phyloP scores from a whole-genome alignment of 1,139 yeast genomes.

The Yamadazyma sp. region DNA sequence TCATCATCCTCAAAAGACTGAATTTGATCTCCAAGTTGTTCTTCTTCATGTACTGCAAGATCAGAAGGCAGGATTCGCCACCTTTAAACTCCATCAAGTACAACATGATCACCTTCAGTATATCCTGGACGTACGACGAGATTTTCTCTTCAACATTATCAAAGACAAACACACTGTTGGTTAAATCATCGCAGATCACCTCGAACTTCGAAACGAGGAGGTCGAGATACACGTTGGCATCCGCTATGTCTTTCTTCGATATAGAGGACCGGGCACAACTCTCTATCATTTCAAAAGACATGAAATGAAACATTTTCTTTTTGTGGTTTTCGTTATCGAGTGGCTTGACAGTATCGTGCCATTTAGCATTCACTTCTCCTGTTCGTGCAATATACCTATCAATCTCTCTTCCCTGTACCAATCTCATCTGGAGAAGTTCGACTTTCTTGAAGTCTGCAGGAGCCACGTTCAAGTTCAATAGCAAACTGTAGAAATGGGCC shows the following conservation, averaged over 20 bases:
- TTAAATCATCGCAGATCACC: constrained; percentile 18
- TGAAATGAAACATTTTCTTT: constrained; percentile 31
- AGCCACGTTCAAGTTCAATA: constrained; percentile 36
- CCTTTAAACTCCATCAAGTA: constrained; percentile 43
- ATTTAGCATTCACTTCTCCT: constrained; percentile 35
- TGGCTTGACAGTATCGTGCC: constrained; percentile 33
- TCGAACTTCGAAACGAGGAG: constrained; percentile 41
- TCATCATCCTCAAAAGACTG: constrained; percentile 25
- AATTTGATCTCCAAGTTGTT: constrained; percentile 28
- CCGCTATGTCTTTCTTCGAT: constrained; percentile 28
- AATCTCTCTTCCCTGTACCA: constrained; percentile 29
- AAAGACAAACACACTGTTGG: constrained; percentile 11
- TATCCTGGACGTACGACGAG: constrained; percentile 25
- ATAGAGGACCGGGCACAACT: constrained; percentile 25
- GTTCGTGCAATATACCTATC: constrained; percentile 38
- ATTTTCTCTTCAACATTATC: constrained; percentile 18
- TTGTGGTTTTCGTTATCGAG: constrained; percentile 20
- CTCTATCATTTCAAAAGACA: constrained; percentile 28
- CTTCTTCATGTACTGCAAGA: constrained; percentile 34
- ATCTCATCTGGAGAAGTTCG: constrained; percentile 22
- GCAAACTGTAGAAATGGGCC: constrained; percentile 30
- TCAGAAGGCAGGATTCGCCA: constrained; percentile 30
- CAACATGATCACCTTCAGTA: constrained; percentile 28
- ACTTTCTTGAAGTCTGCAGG: constrained; percentile 19
- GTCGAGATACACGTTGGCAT: constrained; percentile 35